phyloP scores from a whole-genome alignment of 176 grass and related monocot species.

The Pharus latifolius region DNA sequence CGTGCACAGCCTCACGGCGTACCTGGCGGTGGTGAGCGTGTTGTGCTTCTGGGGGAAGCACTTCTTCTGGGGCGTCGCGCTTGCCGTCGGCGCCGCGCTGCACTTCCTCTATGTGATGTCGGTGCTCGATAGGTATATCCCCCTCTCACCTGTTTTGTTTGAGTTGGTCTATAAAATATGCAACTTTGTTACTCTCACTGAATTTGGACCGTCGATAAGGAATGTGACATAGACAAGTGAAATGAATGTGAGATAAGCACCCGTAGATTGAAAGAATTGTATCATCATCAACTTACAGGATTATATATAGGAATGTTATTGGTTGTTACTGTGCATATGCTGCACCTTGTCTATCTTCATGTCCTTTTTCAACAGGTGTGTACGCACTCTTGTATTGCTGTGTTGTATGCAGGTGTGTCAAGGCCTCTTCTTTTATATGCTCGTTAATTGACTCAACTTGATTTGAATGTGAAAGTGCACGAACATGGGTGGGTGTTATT shows the following conservation, averaged over 20 bases:
- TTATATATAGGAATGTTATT: not conserved
- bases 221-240: not conserved
- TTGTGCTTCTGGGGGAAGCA: constrained; percentile 91
- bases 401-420: not conserved
- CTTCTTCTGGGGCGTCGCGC: constrained; percentile 82
- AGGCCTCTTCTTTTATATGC: not conserved
- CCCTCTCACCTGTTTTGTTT: not conserved
- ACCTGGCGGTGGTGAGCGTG: constrained; percentile 83
- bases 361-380: not conserved
- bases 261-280: not conserved
- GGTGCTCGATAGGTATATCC: constrained; percentile 73
- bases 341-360: not conserved
- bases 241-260: not conserved
- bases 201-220: constrained; percentile 15
- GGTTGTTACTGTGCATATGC: not conserved
- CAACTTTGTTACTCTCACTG: not conserved
- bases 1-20: constrained; percentile 78
- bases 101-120: constrained; percentile 97
- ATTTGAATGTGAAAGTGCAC: not conserved
- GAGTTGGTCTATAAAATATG: not conserved
- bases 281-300: not conserved
- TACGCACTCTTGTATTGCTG: not conserved
- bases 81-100: constrained; percentile 64
- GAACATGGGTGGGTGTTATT: not conserved
- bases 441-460: not conserved